Percentiles rank a stretch among this genome's conserved stretches.
phyloP scores from a whole-genome alignment of 2,329 filamentous ascomycete genomes.

The Fusarium sp. region DNA sequence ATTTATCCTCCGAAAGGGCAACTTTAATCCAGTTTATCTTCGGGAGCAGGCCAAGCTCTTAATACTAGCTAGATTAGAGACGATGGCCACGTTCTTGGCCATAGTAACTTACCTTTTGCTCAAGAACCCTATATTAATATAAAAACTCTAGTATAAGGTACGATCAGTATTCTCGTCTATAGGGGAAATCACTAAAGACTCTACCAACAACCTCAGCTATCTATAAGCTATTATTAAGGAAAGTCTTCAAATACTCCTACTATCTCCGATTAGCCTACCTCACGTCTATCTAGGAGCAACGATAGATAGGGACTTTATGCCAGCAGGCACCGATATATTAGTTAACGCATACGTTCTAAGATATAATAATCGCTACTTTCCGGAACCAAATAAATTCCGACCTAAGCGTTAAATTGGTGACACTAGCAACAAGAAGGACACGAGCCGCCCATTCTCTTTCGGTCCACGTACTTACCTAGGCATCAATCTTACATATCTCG shows the following conservation, averaged over 20 bases:
- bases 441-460: constrained; percentile 2
- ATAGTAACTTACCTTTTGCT: not conserved
- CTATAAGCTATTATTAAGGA: constrained; percentile 22
- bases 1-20: constrained; percentile 1
- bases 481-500: not conserved
- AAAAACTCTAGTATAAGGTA: constrained; percentile 10
- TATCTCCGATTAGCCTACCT: constrained; percentile 4
- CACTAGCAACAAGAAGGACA: not conserved
- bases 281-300: constrained; percentile 9
- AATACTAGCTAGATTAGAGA: constrained; percentile 23
- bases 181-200: constrained; percentile 14
- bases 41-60: constrained; percentile 28
- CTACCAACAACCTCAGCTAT: constrained; percentile 11
- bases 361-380: constrained; percentile 11
- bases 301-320: constrained; percentile 17
- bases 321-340: constrained; percentile 14
- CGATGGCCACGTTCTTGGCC: constrained; percentile 8
- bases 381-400: constrained; percentile 1
- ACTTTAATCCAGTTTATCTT: not conserved
- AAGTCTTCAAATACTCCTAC: constrained; percentile 19
- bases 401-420: constrained; percentile 8
- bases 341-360: not conserved
- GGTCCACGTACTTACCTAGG: constrained; percentile 5
- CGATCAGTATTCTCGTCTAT: not conserved
- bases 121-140: not conserved